Evolutionary conservation across 768 basidiomycete species (phyloP).

Genomic region (Gymnopilus dilepis): DNA sequence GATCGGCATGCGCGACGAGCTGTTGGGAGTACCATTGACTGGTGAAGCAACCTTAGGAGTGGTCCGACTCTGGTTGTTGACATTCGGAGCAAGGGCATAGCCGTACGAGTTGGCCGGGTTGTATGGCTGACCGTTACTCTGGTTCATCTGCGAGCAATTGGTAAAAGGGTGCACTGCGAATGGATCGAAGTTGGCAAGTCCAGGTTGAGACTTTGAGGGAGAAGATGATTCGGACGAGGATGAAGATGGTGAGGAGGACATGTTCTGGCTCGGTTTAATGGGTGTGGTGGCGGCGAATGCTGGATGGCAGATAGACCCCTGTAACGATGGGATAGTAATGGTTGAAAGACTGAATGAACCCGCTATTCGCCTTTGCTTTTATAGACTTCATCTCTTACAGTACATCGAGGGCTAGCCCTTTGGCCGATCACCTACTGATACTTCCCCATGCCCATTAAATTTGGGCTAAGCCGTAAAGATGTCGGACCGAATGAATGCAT

Average conservation of each 20-base stretch:
- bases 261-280: conserved; percentile 4
- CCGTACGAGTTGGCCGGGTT: conserved; percentile 14
- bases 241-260: conserved; percentile 24
- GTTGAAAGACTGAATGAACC: background rate
- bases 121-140: conserved; percentile 6
- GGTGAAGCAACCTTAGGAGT: conserved; percentile 9
- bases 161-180: conserved; percentile 38
- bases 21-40: background rate
- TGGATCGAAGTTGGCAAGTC: conserved; percentile 34
- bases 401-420: conserved; percentile 8
- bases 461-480: background rate
- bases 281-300: too few relatives aligned
- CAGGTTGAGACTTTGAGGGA: conserved; percentile 16
- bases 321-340: background rate
- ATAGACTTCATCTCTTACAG: conserved; percentile 6
- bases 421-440: conserved; percentile 1
- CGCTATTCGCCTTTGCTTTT: conserved; percentile 1
- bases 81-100: conserved; percentile 18
- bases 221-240: conserved; percentile 29
- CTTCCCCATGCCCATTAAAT: conserved; percentile 15
- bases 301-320: too few relatives aligned
- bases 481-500: conserved; percentile 14
- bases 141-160: conserved; percentile 30
- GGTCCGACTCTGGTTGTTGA: conserved; percentile 1
- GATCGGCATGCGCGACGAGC: conserved; percentile 12